Evolutionary conservation across 1,284 basidiomycete species (phyloP).

Genomic region (Apiotrichum gamsii): DNA sequence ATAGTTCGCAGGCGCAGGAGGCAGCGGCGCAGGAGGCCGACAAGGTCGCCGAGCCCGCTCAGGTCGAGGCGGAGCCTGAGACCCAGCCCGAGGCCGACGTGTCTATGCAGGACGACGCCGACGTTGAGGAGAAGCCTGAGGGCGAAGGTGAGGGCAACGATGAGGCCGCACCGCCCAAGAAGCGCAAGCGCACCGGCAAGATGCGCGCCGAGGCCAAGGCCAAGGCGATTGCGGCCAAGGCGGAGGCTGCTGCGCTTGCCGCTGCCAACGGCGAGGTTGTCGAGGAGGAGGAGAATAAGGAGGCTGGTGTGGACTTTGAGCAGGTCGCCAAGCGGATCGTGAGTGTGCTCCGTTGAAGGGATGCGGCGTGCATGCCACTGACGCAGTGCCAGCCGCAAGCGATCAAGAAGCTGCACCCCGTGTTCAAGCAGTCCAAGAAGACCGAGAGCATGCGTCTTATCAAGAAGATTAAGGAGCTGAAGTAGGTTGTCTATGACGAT

Average conservation of each 20-base stretch:
- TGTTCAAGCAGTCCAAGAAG: conserved; percentile 66
- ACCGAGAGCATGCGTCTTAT: conserved; percentile 78
- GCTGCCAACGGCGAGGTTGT: neutral
- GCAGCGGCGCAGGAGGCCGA: neutral
- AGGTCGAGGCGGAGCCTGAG: conserved; percentile 1
- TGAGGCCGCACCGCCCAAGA: conserved; percentile 17
- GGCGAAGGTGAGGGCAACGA: too few species aligned
- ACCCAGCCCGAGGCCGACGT: neutral
- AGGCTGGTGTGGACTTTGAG: conserved; percentile 23
- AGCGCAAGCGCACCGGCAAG: conserved; percentile 45
- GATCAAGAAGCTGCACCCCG: conserved; percentile 42
- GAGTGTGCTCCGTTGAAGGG: too few species aligned
- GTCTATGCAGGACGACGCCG: too few species aligned
- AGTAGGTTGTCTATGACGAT: conserved; percentile 53
- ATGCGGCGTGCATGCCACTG: conserved; percentile 1
- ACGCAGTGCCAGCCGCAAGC: conserved; percentile 37
- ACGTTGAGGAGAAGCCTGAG: too few species aligned
- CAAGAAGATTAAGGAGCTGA: conserved; percentile 69
- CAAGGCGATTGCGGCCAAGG: too few species aligned
- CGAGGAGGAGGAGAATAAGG: neutral
- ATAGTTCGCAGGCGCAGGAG: neutral
- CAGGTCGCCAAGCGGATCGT: conserved; percentile 34
- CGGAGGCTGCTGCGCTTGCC: neutral
- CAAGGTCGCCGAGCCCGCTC: neutral
- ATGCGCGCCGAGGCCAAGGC: conserved; percentile 40